Conservation (phyloP, 805 yeast genomes). For the Saccharomycopsis amapae region DNA sequence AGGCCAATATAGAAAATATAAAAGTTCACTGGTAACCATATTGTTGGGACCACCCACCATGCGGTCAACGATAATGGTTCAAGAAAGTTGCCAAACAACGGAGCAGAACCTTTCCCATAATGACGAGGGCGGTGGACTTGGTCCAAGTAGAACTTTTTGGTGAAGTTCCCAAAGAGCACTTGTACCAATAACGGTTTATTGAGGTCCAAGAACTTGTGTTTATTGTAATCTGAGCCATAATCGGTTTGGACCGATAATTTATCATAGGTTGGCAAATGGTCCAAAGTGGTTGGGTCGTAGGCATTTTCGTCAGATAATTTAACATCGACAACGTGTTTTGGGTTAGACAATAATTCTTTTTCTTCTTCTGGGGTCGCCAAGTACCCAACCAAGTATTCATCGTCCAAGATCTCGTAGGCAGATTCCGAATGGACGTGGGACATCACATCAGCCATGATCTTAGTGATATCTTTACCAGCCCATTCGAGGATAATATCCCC, state of each 20-base stretch:
- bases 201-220: conserved; percentile 83
- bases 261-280: conserved; percentile 65
- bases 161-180: conserved; percentile 65
- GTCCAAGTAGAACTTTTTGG: conserved; percentile 86
- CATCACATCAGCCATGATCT: conserved; percentile 44
- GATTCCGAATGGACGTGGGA: conserved; percentile 77
- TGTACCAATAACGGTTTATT: conserved; percentile 75
- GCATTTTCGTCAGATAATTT: conserved; percentile 33
- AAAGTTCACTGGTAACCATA: conserved; percentile 82
- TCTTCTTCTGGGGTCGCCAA: conserved; percentile 79
- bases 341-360: conserved; percentile 55
- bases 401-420: conserved; percentile 82
- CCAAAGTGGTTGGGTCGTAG: conserved; percentile 48
- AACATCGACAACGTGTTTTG: conserved; percentile 53
- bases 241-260: conserved; percentile 76
- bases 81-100: conserved; percentile 85
- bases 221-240: conserved; percentile 56
- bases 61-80: conserved; percentile 90
- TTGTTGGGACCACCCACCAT: conserved; percentile 84
- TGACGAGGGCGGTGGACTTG: conserved; percentile 98
- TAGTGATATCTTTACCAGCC: conserved; percentile 44
- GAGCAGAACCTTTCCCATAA: conserved; percentile 96
- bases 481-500: conserved; percentile 48
- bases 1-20: conserved; percentile 56
- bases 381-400: conserved; percentile 65